These are phyloP conservation scores for Russula sp. DNA, from an alignment of 768 basidiomycete species.

Conservation along the genomic window DNA sequence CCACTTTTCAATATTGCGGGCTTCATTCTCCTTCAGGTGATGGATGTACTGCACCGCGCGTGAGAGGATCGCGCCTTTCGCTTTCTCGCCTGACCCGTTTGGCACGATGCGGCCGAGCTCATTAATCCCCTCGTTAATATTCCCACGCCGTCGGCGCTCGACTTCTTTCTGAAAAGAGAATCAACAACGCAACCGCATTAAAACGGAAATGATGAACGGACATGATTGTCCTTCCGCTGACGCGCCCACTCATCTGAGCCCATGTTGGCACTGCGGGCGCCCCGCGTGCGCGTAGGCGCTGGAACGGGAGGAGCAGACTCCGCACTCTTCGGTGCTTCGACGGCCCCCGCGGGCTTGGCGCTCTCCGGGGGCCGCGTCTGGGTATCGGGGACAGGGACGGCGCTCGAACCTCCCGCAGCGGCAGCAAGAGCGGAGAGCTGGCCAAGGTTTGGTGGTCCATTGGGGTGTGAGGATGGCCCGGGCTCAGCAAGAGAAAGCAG, in stretches of 20 bases:
- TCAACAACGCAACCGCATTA: background rate
- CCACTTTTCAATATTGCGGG: conserved; percentile 89
- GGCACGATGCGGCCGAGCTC: conserved; percentile 87
- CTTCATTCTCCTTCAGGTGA: conserved; percentile 86
- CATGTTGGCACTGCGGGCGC: conserved; percentile 54
- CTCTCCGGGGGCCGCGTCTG: conserved; percentile 14
- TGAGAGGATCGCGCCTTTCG: conserved; percentile 83
- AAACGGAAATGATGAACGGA: conserved; percentile 31
- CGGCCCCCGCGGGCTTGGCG: conserved; percentile 20
- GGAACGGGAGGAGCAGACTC: conserved; percentile 21
- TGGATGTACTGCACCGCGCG: conserved; percentile 90
- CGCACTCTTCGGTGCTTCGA: background rate
- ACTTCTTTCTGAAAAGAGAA: conserved; percentile 82
- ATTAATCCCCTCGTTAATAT: conserved; percentile 96
- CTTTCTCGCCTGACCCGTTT: conserved; percentile 78
- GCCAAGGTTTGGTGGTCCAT: conserved; percentile 58
- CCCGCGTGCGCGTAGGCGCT: conserved; percentile 33
- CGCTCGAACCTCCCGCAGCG: conserved; percentile 16
- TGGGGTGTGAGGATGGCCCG: conserved; percentile 67
- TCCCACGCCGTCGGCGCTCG: conserved; percentile 88
- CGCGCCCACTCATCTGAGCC: conserved; percentile 75
- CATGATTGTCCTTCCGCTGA: conserved; percentile 79
- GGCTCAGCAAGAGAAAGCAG: conserved; percentile 49
- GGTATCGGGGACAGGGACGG: background rate
- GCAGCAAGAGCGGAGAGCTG: conserved; percentile 43